phyloP scores from a whole-genome alignment of 495 filamentous ascomycete species.

The Penicillium cosmopolitanum region DNA sequence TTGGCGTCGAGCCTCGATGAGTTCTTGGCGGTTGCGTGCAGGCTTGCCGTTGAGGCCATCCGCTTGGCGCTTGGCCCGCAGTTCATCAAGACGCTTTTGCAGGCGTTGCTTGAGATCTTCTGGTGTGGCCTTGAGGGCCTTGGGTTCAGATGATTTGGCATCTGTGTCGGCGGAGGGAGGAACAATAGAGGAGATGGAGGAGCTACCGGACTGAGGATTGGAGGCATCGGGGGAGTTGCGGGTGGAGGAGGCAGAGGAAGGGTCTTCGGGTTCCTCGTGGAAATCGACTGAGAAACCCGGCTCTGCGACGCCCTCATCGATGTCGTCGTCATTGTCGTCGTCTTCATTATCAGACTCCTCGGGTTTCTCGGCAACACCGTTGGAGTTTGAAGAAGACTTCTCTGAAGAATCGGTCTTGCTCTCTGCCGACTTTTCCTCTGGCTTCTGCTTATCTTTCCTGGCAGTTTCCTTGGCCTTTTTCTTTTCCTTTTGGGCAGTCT shows the following conservation, averaged over 20 bases:
- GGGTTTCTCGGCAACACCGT: conserved; percentile 37
- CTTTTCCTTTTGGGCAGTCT: conserved; percentile 52
- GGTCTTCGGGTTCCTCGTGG: conserved; percentile 44
- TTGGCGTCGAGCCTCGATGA: conserved; percentile 83
- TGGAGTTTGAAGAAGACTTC: conserved; percentile 19
- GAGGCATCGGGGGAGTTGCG: conserved; percentile 65
- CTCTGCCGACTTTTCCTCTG: conserved; percentile 39
- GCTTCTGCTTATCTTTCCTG: conserved; percentile 47
- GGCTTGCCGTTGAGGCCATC: conserved; percentile 78
- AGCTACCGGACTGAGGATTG: conserved; percentile 62
- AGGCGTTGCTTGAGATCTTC: conserved; percentile 74
- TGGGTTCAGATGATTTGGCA: conserved; percentile 39
- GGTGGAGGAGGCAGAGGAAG: conserved; percentile 54
- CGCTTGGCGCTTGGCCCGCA: conserved; percentile 81
- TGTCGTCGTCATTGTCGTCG: conserved; percentile 36
- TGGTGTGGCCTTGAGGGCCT: conserved; percentile 59
- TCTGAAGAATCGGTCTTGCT: conserved; percentile 20
- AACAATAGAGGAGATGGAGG: conserved; percentile 71
- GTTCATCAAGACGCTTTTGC: conserved; percentile 75
- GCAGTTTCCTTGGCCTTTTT: conserved; percentile 51
- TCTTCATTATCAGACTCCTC: conserved; percentile 29
- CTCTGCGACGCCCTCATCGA: conserved; percentile 48
- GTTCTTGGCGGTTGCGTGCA: conserved; percentile 79
- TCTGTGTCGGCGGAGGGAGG: conserved; percentile 53
- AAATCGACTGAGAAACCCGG: conserved; percentile 43